Conservation (phyloP, 2,329 filamentous ascomycete species). For the Apiospora sp. region DNA sequence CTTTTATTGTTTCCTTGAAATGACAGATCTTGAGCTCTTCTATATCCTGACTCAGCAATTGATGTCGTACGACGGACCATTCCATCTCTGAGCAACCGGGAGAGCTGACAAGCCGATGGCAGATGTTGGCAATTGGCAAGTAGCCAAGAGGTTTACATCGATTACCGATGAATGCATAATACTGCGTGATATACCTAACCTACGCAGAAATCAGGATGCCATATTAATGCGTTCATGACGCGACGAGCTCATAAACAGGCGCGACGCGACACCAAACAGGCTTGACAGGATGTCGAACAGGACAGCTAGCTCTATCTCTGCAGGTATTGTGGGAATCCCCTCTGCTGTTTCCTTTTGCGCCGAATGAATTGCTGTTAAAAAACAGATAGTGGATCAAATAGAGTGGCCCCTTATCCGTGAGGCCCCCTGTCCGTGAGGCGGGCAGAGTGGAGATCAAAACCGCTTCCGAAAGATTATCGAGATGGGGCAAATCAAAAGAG, state of each 20-base stretch:
- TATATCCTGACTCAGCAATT: background rate
- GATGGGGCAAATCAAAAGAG: background rate
- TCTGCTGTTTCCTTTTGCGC: constrained; percentile 14
- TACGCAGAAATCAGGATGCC: background rate
- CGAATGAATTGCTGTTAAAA: background rate
- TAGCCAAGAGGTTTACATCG: background rate
- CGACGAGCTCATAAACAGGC: background rate
- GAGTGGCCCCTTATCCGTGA: background rate
- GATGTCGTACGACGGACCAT: background rate
- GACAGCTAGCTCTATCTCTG: background rate
- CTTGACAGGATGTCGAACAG: background rate
- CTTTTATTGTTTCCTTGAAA: background rate
- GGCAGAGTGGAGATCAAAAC: background rate
- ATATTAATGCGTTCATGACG: background rate
- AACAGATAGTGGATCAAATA: background rate
- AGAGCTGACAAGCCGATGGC: background rate
- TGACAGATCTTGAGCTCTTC: background rate
- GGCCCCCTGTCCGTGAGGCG: background rate
- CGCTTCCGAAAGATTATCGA: constrained; percentile 1
- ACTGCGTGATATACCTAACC: background rate
- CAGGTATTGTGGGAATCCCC: background rate
- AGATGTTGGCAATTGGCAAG: too few species aligned
- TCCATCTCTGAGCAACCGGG: background rate
- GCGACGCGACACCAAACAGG: too few species aligned
- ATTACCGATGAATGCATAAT: background rate